phyloP scores from a whole-genome alignment of 179 eudicot species.

The Beta lomatogona region DNA sequence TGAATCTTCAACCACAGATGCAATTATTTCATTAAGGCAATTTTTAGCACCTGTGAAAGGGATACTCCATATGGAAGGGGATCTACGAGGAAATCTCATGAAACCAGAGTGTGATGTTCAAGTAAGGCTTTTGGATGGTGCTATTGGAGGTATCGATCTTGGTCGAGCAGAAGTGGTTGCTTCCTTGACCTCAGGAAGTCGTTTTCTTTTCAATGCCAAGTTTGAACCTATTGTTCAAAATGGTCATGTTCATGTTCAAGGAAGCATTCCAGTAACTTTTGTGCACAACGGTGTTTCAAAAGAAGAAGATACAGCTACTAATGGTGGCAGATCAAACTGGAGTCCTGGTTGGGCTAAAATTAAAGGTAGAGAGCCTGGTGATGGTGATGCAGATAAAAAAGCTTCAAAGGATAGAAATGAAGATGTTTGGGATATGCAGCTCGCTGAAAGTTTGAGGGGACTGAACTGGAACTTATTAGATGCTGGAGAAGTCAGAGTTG shows the following conservation, averaged over 20 bases:
- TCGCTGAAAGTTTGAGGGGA: constrained; percentile 90
- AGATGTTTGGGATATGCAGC: constrained; percentile 90
- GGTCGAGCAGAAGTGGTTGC: constrained; percentile 99
- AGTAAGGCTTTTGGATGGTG: constrained; percentile 97
- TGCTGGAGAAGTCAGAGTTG: constrained; percentile 98
- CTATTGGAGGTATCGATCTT: constrained; percentile 96
- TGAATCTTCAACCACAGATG: constrained; percentile 88
- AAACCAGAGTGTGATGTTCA: constrained; percentile 99
- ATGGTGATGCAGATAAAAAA: constrained; percentile 65
- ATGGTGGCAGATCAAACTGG: constrained; percentile 69
- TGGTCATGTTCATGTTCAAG: constrained; percentile 99
- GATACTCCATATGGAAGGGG: constrained; percentile 98
- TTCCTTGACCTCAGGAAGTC: constrained; percentile 89
- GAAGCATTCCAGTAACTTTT: constrained; percentile 88
- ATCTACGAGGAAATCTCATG: constrained; percentile 86
- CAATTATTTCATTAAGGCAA: constrained; percentile 82
- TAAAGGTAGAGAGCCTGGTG: constrained; percentile 55
- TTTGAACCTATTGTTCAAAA: constrained; percentile 94
- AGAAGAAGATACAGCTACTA: constrained; percentile 64
- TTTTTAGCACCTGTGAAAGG: constrained; percentile 87
- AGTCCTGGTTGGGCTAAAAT: constrained; percentile 74
- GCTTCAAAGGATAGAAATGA: constrained; percentile 75
- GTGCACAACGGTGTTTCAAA: constrained; percentile 51
- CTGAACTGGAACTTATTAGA: constrained; percentile 92
- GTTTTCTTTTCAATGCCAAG: constrained; percentile 96